Evolutionary conservation across 2,329 filamentous ascomycete genomes (phyloP), one percentile per base, ranked within the genome.

Genomic region (Furcasterigmium furcatum): DNA sequence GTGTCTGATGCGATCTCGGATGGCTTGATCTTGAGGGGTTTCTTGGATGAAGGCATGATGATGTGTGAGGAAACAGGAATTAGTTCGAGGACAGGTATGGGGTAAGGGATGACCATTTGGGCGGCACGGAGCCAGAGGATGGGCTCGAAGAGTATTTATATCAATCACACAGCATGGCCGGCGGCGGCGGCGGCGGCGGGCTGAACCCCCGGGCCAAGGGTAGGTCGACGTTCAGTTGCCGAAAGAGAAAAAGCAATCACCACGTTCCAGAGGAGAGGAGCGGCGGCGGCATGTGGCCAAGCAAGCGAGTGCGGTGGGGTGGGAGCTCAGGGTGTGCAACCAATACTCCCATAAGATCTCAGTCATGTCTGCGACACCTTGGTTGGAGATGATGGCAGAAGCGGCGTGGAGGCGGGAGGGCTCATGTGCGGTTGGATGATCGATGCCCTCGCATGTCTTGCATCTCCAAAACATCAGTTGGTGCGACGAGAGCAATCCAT

Each of bases 1-100:
- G 84, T 85, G 60, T 88, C 85, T 21, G 81, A 78, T 45, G 86
- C 86, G 44, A 90, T 80, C 52, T 89, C 85, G 34, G 84, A 80
- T 12, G 82, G 78, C 64, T 82, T 85, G 38, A 76, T 76, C 64
- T 76, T 82, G 45, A 76, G 71, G 41, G 74, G 72, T 44, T 55
- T 35, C 58, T 51, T 52, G 21, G 48, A 49, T 13, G 50, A 51
- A 20, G 50, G 48, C 48, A 51, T 51, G 43, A 24, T 35, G 21
- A 35, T 14, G n/a, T 27, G 24, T 27, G 12, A 27, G 24, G n/a
- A n/a, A n/a, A n/a, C n/a, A n/a, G n/a, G 25, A 13, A 8, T 13
- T 8, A 39, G 10, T 27, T n/a, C 41, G 21, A 22, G 41, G 30
- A 41, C 13, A 21, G 22, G 18, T 45, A 40, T 36, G 27, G 45